Base-by-base conservation (phyloP, 176 grass and related monocot genomes). In the Urochloa ruziziensis region DNA sequence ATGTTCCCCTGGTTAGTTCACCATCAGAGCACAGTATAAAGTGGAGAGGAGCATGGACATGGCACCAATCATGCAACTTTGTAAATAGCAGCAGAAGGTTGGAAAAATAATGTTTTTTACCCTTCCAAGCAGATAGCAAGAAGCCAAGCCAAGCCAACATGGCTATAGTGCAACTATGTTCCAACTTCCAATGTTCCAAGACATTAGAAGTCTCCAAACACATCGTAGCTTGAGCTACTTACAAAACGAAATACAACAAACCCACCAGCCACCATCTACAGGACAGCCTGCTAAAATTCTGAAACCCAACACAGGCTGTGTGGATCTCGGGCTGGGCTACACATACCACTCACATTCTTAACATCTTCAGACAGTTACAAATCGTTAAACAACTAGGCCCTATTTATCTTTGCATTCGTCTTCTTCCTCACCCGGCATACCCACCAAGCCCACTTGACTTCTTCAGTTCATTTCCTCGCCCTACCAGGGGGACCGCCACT, bases 381-480 rank as follows among this genome's bases (percentile, higher is more conserved):
- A 64, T 10, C 0, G 11, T 5, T 65, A 46, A 85, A 69, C 12
- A 59, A 24, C 37, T 69, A 58, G 25, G 2, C 11, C 5, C 61
- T 21, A 4, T 48, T 44, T 76, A 35, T 35, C 6, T 73, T 40
- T 24, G 69, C 67, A 80, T 79, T 86, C 83, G 32, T 90, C 88
- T 43, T 90, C 88, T 19, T 90, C 78, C 9, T 82, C 80, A 21
- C 67, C 64, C 63, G 5, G 59, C 59, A 24, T 78, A 60, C 1
- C 54, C 84, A 14, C 84, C 74, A 10, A 10, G 15, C 10, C 81
- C 72, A 46, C 81, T 87, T 68, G 89, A 61, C 18, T 77, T 63
- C 71, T 86, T 86, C 59, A 69, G 80, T 77, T 66, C 57, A 83
- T 86, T 69, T 91, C 80, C 80, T 87, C 80, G 80, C 89, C 43